Percentiles rank a stretch among this genome's conserved stretches.
Conservation (phyloP, 225 moss, liverwort and hornwort species). For the Asterella californica region DNA sequence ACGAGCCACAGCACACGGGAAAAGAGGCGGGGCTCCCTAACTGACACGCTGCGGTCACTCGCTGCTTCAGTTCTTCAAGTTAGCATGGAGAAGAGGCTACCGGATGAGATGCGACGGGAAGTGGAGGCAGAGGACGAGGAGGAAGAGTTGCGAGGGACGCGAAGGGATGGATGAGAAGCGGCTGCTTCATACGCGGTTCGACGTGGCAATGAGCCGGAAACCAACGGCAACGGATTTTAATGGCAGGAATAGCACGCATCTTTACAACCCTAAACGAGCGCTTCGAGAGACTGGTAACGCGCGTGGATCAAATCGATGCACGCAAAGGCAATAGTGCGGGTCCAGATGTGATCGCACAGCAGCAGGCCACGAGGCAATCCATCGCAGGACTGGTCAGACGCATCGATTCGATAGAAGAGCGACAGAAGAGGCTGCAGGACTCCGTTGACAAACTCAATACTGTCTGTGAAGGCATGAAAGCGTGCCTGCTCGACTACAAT, state of each 20-base stretch:
- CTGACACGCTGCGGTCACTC: no score
- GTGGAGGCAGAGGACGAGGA: background rate
- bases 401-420: conserved; percentile 37
- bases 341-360: background rate
- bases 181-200: background rate
- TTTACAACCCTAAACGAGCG: conserved; percentile 41
- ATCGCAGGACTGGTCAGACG: conserved; percentile 28
- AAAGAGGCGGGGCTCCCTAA: background rate
- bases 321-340: background rate
- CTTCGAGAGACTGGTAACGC: conserved; percentile 35
- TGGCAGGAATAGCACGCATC: conserved; percentile 39
- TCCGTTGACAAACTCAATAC: conserved; percentile 31
- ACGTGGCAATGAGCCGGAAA: background rate
- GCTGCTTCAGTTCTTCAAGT: no score
- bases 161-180: background rate
- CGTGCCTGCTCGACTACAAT: conserved; percentile 33
- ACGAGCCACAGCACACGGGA: no score
- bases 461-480: conserved; percentile 40
- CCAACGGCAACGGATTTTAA: conserved; percentile 9
- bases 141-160: no score
- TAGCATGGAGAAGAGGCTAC: background rate
- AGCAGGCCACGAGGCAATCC: background rate
- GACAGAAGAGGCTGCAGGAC: conserved; percentile 34
- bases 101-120: background rate
- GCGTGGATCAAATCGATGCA: conserved; percentile 28